Base-by-base conservation (phyloP, 106 monocot genomes). In the Dendrobium chrysotoxum region DNA sequence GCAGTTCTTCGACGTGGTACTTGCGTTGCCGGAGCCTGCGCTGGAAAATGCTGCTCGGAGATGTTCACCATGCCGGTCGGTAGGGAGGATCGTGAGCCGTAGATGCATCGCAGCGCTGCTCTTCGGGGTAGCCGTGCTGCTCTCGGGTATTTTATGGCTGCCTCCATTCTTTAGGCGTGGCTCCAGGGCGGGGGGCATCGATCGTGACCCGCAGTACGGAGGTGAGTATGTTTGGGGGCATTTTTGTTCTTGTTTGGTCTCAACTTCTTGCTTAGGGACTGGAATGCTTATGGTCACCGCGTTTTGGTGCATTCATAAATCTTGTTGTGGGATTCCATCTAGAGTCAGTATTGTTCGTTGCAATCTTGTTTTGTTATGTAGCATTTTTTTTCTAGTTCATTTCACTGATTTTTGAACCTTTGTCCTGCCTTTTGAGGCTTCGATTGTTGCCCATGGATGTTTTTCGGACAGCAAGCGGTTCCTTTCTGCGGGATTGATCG, bases 61-160 rank as follows among this genome's bases (percentile, higher is more conserved):
- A 0, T 81, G 83, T 79, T 54, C 80, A 1, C 78, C 57, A 31
- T 88, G 92, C 83, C 47, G 84, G 9, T 82, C 84, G 81, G 82
- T 91, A 66, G 77, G 79, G 8, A 78, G 80, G 40, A 53, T 86
- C 76, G 61, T 78, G 77, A 73, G 84, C 77, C 53, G 80, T 12
- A 83, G 82, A 54, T 89, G 91, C 80, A 50, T 87, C 5, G 82
- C 80, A 8, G 84, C 84, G 88, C 80, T 91, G 77, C 31, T 84
- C 0, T 67, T 93, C 4, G 89, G 89, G 64, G 66, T 83, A 6
- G 96, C 90, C 4, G 85, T 91, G 78, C 66, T 93, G 46, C 74
- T 93, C 21, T 93, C 91, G 1, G 93, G 89, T 1, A 82, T 89
- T 4, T 93, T 91, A 80, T 93, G 91, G 88, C 74, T 96, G 10